Percentiles rank a stretch among this genome's conserved stretches.
These are phyloP conservation scores for Oryza punctata DNA, from an alignment of 176 grass and related monocot species.

Conservation along the genomic window DNA sequence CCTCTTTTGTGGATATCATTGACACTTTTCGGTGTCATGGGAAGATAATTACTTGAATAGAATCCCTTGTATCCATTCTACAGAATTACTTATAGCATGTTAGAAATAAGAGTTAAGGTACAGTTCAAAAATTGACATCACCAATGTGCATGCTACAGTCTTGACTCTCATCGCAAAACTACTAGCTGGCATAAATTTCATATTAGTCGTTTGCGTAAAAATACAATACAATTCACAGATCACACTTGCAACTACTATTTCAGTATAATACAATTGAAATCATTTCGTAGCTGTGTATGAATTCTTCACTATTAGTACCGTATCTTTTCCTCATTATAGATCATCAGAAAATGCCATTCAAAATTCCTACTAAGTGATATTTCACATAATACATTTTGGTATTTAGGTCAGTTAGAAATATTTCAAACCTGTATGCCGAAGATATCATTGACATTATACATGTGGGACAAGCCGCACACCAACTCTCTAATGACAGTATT, in stretches of 20 bases:
- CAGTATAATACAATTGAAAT: constrained; percentile 19
- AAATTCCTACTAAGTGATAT: background rate
- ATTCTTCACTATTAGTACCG: background rate
- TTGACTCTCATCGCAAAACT: constrained; percentile 18
- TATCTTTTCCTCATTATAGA: background rate
- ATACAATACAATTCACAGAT: background rate
- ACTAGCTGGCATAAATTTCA: constrained; percentile 26
- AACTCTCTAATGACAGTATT: constrained; percentile 98
- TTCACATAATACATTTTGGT: background rate
- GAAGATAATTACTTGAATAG: constrained; percentile 89
- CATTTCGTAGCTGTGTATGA: background rate
- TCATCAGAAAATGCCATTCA: background rate
- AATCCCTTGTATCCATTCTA: constrained; percentile 98
- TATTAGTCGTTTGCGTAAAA: background rate
- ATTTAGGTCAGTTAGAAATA: constrained; percentile 31
- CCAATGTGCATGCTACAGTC: background rate
- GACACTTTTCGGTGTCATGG: constrained; percentile 85
- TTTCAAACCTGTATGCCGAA: constrained; percentile 85
- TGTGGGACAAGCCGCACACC: constrained; percentile 90
- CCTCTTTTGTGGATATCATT: constrained; percentile 97
- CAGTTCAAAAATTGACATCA: background rate
- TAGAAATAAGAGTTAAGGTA: background rate
- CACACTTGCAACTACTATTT: background rate
- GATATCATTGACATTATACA: constrained; percentile 75
- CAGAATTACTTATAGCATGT: constrained; percentile 29